Evolutionary conservation across 352 stramenopile species (phyloP), one percentile per base, ranked within the genome.

Genomic region (Thalassiosira ordinaria): DNA sequence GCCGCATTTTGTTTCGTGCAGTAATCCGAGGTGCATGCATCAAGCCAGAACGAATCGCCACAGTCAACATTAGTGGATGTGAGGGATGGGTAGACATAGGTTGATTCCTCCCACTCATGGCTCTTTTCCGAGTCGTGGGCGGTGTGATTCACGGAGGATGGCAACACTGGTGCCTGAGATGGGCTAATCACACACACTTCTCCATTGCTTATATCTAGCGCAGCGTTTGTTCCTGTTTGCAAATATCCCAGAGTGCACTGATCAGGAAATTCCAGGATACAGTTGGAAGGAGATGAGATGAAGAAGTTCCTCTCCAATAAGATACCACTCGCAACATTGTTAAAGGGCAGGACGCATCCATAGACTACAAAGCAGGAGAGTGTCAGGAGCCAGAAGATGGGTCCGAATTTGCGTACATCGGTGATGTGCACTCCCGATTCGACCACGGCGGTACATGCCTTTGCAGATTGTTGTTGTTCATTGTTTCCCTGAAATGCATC

Each of bases 351-450:
- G 8, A 98, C 94, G 64, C 93, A 97, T 33, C 95, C 96, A 61
- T 98, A 98, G 11, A 97, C 91, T 1, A 97, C 92, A 51, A 98
- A 81, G 69, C 95, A 98, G 57, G 89, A 96, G n/a, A 97, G 66
- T 5, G 89, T 91, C 14, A 98, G 72, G 2, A 97, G 76, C 95
- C 94, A 98, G 72, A 97, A 98, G 0, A 94, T 31, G 1, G 35
- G 33, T 27, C 61, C 64, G 65, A 92, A 89, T 33, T 69, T 64
- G 65, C 18, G 55, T 20, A 78, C 65, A 31, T 88, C 64, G n/a
- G 66, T 64, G 8, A 78, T 66, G 33, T 57, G 49, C 26, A 78
- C 66, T 67, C 20, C 60, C 27, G 51, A 35, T 85, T 55, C 49
- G 24, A 24, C n/a, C 24, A 55, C 18, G 20, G 41, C 29, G 11